Conservation (phyloP, 2,329 filamentous ascomycete species). For the Hypoxylon sp. region DNA sequence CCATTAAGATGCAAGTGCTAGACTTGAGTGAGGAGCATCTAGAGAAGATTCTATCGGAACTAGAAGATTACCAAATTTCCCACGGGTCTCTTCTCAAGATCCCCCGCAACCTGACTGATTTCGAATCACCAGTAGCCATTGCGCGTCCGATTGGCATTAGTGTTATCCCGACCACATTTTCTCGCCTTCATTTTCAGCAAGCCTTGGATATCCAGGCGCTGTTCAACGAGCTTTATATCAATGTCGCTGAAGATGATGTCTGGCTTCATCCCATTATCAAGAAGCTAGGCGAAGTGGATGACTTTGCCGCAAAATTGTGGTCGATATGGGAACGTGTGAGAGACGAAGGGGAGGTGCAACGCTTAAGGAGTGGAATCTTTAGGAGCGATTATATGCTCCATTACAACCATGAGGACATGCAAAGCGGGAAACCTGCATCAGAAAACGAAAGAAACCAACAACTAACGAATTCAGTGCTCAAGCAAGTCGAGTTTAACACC, state of each 20-base stretch:
- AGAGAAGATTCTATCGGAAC: slow-evolving; percentile 32
- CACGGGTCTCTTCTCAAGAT: slow-evolving; percentile 38
- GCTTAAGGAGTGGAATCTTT: slow-evolving; percentile 57
- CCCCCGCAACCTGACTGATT: slow-evolving; percentile 21
- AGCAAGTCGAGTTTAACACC: slow-evolving; percentile 64
- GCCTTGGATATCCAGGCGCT: slow-evolving; percentile 32
- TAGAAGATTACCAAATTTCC: slow-evolving; percentile 39
- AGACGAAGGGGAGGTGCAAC: slow-evolving; percentile 52
- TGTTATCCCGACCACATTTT: slow-evolving; percentile 34
- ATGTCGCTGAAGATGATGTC: slow-evolving; percentile 52
- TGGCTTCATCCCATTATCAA: slow-evolving; percentile 56
- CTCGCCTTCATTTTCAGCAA: slow-evolving; percentile 23
- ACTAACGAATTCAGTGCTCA: slow-evolving; percentile 48
- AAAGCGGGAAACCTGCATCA: not conserved
- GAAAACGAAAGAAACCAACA: not conserved
- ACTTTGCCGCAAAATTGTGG: slow-evolving; percentile 57
- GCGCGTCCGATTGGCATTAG: slow-evolving; percentile 37
- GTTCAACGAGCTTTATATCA: slow-evolving; percentile 43
- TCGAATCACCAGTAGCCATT: slow-evolving; percentile 25
- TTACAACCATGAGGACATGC: slow-evolving; percentile 4
- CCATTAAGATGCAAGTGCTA: slow-evolving; percentile 12
- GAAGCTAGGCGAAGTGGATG: slow-evolving; percentile 54
- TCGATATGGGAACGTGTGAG: slow-evolving; percentile 55
- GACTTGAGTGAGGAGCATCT: slow-evolving; percentile 22
- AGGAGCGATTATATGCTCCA: slow-evolving; percentile 64